A percentile compares a stretch with the other conserved stretches of the same genome.
Conservation (phyloP, 2,329 filamentous ascomycete species). For the Trichocomaceae sp. region DNA sequence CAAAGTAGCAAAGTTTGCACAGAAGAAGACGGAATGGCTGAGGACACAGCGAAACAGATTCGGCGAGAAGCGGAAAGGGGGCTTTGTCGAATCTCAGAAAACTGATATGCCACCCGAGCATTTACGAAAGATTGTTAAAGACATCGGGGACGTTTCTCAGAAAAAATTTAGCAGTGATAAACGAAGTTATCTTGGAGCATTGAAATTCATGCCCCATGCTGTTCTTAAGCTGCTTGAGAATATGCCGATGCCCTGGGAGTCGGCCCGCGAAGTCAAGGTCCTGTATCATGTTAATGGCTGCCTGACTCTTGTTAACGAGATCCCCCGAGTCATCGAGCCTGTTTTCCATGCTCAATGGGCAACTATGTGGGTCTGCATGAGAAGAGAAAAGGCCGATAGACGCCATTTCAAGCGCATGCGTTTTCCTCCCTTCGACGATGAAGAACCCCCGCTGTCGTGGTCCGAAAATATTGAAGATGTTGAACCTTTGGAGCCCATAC, state of each 20-base stretch:
- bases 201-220: constrained; percentile 99
- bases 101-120: constrained; percentile 98
- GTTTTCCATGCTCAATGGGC: constrained; percentile 99
- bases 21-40: constrained; percentile 99
- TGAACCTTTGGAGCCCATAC: constrained; percentile 92
- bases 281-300: constrained; percentile 98
- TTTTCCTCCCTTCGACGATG: constrained; percentile 96
- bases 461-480: constrained; percentile 99
- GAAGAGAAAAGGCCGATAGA: constrained; percentile 93
- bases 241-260: constrained; percentile 99
- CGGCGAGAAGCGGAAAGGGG: constrained; percentile 91
- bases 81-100: constrained; percentile 97
- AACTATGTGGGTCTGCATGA: constrained; percentile 98
- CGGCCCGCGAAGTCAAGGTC: constrained; percentile 90
- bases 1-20: constrained; percentile 85
- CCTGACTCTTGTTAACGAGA: constrained; percentile 93
- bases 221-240: constrained; percentile 96
- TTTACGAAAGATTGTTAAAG: constrained; percentile 93
- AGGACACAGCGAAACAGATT: constrained; percentile 85
- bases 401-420: constrained; percentile 98
- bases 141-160: constrained; percentile 98
- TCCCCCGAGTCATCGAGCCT: constrained; percentile 90
- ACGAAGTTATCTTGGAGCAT: constrained; percentile 88
- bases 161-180: constrained; percentile 99
- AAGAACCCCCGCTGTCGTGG: constrained; percentile 95